Conservation (phyloP, 2,329 filamentous ascomycete genomes). For the Ophiostoma ulmi region DNA sequence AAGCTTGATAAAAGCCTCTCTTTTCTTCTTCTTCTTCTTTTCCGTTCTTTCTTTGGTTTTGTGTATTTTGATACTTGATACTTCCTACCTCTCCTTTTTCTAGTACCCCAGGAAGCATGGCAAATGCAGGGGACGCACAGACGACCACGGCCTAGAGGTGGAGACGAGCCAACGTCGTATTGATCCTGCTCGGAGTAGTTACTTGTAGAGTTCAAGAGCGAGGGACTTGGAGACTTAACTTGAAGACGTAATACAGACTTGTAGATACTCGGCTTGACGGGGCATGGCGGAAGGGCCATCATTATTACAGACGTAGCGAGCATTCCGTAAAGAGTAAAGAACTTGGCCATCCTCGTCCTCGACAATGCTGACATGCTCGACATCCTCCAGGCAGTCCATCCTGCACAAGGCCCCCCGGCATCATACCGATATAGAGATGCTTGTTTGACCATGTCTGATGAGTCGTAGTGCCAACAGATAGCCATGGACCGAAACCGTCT, state of each 20-base stretch:
- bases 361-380: neutral
- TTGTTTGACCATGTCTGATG: neutral
- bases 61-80: neutral
- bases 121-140: conserved; percentile 2
- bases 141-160: neutral
- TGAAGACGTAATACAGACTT: too few species aligned
- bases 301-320: neutral
- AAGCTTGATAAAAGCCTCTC: neutral
- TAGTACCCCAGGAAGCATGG: conserved; percentile 2
- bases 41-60: neutral
- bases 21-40: neutral
- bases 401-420: neutral
- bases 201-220: neutral
- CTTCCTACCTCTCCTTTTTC: neutral
- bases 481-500: neutral
- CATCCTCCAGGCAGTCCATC: neutral
- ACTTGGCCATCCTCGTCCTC: neutral
- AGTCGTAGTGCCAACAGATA: neutral
- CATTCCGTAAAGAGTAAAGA: neutral
- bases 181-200: neutral
- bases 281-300: neutral
- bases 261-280: neutral
- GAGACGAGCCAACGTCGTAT: neutral
- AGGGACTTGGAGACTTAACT: neutral
- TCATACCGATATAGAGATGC: conserved; percentile 6